These are phyloP conservation scores for Eucalyptus curtisii DNA, from an alignment of 345 rosid species.

Conservation along the genomic window DNA sequence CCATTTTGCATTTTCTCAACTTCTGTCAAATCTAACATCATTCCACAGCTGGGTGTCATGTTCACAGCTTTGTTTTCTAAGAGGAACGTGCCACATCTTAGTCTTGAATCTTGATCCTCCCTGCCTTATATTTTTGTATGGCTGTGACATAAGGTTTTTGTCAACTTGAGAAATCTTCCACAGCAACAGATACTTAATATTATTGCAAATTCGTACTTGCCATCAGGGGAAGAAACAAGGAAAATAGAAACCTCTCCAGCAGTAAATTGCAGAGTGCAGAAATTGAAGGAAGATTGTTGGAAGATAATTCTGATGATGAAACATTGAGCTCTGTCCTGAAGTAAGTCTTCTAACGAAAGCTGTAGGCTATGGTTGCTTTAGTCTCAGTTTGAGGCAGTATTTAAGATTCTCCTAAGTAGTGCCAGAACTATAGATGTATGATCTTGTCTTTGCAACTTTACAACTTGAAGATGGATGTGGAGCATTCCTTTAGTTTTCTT, in stretches of 20 bases:
- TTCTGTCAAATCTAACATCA: not conserved
- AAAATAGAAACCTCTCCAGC: not conserved
- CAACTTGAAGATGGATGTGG: not conserved
- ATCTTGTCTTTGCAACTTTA: not conserved
- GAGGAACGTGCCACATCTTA: not conserved
- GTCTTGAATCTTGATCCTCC: not conserved
- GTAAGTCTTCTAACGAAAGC: conserved; percentile 5
- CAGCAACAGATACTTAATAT: not conserved
- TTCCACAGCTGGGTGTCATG: not conserved
- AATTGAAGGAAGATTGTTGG: not conserved
- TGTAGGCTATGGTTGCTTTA: not conserved
- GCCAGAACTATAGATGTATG: not conserved
- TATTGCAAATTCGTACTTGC: not conserved
- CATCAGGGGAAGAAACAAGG: conserved; percentile 14
- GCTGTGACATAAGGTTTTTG: not conserved
- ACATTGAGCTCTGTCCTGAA: conserved; percentile 21
- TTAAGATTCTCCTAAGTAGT: not conserved
- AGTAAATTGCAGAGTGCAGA: not conserved
- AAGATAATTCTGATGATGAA: conserved; percentile 27
- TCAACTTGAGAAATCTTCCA: not conserved
- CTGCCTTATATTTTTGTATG: not conserved
- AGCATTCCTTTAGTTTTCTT: not conserved
- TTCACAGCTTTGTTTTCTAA: not conserved
- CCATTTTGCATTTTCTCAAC: not conserved
- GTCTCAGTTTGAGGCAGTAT: not conserved